Evolutionary conservation across 1,284 basidiomycete species (phyloP), one percentile per base, ranked within the genome.

Genomic region (Cryptococcus hybrid): DNA sequence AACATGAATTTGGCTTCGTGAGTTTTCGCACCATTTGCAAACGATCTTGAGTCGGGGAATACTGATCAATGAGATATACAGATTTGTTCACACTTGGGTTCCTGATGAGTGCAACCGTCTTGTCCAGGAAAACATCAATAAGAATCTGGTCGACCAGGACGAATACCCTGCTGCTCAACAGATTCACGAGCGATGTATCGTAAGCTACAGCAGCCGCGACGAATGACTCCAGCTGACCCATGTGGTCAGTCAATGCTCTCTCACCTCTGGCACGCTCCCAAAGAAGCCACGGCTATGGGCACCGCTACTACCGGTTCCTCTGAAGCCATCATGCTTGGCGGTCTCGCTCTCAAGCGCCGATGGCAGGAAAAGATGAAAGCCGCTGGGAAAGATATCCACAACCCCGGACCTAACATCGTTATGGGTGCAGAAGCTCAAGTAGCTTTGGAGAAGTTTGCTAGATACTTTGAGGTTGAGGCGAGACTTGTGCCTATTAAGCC

Each of bases 251-350:
- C 88, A 13, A 92, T 94, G 75, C 82, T 98, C 52, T 89, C 92
- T n/a, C 85, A 91, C 69, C 80, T 98, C 50, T 98, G 94, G 94
- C 85, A 97, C 70, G 92, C 90, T 0, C 89, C 89, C 8, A 84
- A 85, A 39, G 77, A 83, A 6, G 82, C 85, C 58, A 80, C 87
- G 55, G 89, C 90, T 0, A 85, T 93, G 55, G 92, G 92, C 6
- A 95, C 93, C 0, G 92, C 94, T 0, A 96, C 93, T 2, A 95
- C 93, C 1, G 94, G 94, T 6, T 92, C 90, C 0, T 93, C 79
- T 18, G 92, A 96, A 77, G 93, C 91, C 2, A 91, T 94, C 68
- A 90, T 93, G 78, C 87, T 96, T 6, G 93, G 91, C 13, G 93
- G 92, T 47, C 84, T 98, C 18, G 91, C 94, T 13, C 89, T 97